phyloP scores from a whole-genome alignment of 2,329 filamentous ascomycete species.

The Aspergillus novofumigatus region DNA sequence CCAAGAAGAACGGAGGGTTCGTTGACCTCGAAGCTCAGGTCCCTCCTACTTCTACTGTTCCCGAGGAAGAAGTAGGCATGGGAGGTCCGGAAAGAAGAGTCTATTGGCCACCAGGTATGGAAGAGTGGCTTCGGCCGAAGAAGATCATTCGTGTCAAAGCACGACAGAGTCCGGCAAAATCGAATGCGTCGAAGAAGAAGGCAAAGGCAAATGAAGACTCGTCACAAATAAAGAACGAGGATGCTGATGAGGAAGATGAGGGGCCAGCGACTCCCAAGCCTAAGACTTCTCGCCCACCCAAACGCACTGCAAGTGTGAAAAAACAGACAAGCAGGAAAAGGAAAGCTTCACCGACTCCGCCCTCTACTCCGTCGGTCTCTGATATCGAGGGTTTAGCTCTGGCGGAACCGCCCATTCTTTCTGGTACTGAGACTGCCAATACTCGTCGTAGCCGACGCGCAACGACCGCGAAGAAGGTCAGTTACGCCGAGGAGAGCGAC shows the following conservation, averaged over 20 bases:
- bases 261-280: slow-evolving; percentile 16
- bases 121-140: slow-evolving; percentile 87
- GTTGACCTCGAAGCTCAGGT: slow-evolving; percentile 40
- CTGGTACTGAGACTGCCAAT: slow-evolving; percentile 3
- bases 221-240: neutral
- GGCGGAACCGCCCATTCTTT: slow-evolving; percentile 8
- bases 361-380: slow-evolving; percentile 24
- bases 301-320: slow-evolving; percentile 12
- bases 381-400: slow-evolving; percentile 16
- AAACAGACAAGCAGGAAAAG: slow-evolving; percentile 26
- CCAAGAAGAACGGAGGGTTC: slow-evolving; percentile 42
- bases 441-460: slow-evolving; percentile 28
- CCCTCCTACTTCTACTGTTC: slow-evolving; percentile 47
- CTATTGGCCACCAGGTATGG: slow-evolving; percentile 87
- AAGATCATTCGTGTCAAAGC: slow-evolving; percentile 39
- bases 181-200: slow-evolving; percentile 16
- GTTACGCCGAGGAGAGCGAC: slow-evolving; percentile 32
- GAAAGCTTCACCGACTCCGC: slow-evolving; percentile 22
- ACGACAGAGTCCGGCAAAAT: slow-evolving; percentile 16
- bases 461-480: slow-evolving; percentile 32
- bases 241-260: slow-evolving; percentile 5
- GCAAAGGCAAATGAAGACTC: slow-evolving; percentile 2
- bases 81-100: slow-evolving; percentile 76
- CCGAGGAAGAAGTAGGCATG: slow-evolving; percentile 73
- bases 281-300: slow-evolving; percentile 6